Evolutionary conservation across 75 land plant species (phyloP).

Genomic region (Cryptomeria japonica): DNA sequence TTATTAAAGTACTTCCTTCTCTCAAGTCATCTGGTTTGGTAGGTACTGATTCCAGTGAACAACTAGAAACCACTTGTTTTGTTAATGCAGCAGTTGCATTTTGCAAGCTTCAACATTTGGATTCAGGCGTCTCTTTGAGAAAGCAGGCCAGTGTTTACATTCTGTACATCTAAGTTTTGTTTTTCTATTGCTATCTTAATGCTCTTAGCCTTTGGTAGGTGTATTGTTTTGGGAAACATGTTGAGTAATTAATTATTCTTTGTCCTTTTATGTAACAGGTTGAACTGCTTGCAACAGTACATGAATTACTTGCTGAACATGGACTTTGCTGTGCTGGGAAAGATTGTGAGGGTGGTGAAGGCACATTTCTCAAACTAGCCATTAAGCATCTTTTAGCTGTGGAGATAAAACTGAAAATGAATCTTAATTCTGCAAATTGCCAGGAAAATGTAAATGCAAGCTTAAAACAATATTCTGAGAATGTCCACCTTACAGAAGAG

Average conservation of each 20-base stretch:
- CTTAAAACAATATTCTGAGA: constrained; percentile 3
- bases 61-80: constrained; percentile 49
- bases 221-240: constrained; percentile 4
- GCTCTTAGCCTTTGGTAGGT: not conserved
- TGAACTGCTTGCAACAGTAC: constrained; percentile 75
- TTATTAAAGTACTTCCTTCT: constrained; percentile 29
- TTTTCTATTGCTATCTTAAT: constrained; percentile 6
- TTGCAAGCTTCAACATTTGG: constrained; percentile 89
- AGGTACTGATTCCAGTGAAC: constrained; percentile 39
- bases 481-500: not conserved
- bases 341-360: constrained; percentile 81
- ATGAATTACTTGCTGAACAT: constrained; percentile 92
- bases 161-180: not conserved
- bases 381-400: constrained; percentile 86
- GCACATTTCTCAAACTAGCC: constrained; percentile 86
- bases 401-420: constrained; percentile 73
- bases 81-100: constrained; percentile 84
- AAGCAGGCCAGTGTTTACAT: constrained; percentile 54
- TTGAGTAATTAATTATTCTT: not conserved
- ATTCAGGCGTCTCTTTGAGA: constrained; percentile 50
- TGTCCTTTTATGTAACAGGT: constrained; percentile 43
- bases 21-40: constrained; percentile 38
- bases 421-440: constrained; percentile 14
- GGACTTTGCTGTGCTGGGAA: constrained; percentile 95
- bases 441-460: not conserved